A percentile compares a stretch with the other conserved stretches of the same genome.
Conservation (phyloP, 2,329 filamentous ascomycete species). For the Blastomyces percursus region DNA sequence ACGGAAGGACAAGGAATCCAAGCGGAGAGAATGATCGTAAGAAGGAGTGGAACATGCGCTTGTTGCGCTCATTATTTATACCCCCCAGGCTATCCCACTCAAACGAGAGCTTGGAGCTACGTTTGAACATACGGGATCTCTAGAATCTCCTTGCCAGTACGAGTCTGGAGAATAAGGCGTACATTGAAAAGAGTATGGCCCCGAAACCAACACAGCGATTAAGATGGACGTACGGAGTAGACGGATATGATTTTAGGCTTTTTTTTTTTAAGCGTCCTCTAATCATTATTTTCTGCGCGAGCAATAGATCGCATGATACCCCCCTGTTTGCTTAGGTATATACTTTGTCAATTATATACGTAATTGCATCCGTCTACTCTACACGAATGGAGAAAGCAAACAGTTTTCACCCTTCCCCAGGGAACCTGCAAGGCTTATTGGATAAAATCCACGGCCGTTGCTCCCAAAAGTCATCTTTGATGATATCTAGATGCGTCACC, state of each 20-base stretch:
- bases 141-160: neutral
- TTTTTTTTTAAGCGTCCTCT: neutral
- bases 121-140: no score
- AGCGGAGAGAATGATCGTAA: conserved; percentile 28
- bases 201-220: neutral
- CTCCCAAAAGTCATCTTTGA: conserved; percentile 91
- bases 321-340: neutral
- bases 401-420: conserved; percentile 34
- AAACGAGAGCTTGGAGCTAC: neutral
- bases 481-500: conserved; percentile 82
- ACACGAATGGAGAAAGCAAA: neutral
- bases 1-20: conserved; percentile 35
- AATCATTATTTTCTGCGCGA: neutral
- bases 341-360: neutral
- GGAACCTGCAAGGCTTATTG: conserved; percentile 59
- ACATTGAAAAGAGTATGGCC: neutral
- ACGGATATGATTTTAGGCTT: neutral
- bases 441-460: conserved; percentile 72
- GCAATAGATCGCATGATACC: neutral
- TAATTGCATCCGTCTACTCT: neutral
- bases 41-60: conserved; percentile 10
- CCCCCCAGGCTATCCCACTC: neutral
- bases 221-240: neutral
- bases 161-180: neutral
- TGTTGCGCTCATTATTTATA: neutral